phyloP scores from a whole-genome alignment of 2,329 filamentous ascomycete species.

The Aspergillus intermedius region DNA sequence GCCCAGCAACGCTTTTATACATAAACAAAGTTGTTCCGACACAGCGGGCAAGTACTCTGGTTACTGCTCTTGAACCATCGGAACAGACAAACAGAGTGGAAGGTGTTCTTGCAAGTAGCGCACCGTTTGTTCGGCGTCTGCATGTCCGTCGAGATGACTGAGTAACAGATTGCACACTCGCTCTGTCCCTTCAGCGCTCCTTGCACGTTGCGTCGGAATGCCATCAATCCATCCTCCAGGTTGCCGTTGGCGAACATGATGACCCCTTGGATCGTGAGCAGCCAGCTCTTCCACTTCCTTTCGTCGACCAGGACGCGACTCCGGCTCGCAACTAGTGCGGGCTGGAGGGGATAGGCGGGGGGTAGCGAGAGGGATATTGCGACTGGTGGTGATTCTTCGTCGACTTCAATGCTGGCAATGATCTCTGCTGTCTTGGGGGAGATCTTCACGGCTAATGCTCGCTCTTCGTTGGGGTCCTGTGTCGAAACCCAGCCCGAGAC shows the following conservation, averaged over 20 bases:
- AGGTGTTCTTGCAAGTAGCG: slow-evolving; percentile 85
- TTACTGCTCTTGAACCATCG: slow-evolving; percentile 97
- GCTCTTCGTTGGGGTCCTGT: slow-evolving; percentile 46
- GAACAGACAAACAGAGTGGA: slow-evolving; percentile 84
- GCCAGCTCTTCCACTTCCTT: slow-evolving; percentile 87
- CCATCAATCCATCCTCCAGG: slow-evolving; percentile 76
- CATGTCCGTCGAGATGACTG: slow-evolving; percentile 81
- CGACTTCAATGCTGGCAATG: slow-evolving; percentile 75
- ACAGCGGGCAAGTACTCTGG: slow-evolving; percentile 85
- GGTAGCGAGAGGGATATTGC: slow-evolving; percentile 76
- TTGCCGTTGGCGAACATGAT: slow-evolving; percentile 89
- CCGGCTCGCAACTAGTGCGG: slow-evolving; percentile 67
- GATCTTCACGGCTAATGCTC: slow-evolving; percentile 60
- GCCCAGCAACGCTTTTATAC: slow-evolving; percentile 20
- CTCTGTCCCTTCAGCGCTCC: slow-evolving; percentile 86
- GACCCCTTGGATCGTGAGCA: slow-evolving; percentile 79
- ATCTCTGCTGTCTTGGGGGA: slow-evolving; percentile 67
- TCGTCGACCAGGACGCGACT: slow-evolving; percentile 84
- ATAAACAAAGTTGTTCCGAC: slow-evolving; percentile 76
- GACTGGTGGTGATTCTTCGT: slow-evolving; percentile 78
- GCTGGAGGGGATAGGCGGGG: slow-evolving; percentile 71
- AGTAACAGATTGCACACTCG: slow-evolving; percentile 96
- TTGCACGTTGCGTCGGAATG: slow-evolving; percentile 80
- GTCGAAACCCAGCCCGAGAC: slow-evolving; percentile 37
- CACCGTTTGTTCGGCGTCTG: slow-evolving; percentile 89